Conservation (phyloP, 2,329 filamentous ascomycete species). For the Fonsecaea nubica region DNA sequence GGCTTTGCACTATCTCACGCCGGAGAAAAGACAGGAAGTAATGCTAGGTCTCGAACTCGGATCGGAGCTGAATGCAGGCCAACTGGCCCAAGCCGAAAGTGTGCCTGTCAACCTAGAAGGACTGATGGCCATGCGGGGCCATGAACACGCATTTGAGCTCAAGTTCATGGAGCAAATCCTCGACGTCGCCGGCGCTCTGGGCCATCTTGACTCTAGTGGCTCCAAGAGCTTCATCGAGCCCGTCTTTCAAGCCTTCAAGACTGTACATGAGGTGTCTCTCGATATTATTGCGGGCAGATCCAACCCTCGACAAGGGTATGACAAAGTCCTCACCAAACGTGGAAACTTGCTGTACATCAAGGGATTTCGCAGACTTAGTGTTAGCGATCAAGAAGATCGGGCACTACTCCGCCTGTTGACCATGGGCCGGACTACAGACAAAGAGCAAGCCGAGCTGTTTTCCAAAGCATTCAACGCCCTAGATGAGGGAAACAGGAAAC, state of each 20-base stretch:
- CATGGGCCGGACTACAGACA: constrained; percentile 46
- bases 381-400: constrained; percentile 41
- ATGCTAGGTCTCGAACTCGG: constrained; percentile 47
- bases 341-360: constrained; percentile 40
- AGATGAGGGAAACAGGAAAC: constrained; percentile 30
- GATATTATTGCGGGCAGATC: constrained; percentile 41
- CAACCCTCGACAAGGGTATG: constrained; percentile 44
- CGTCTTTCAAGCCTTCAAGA: constrained; percentile 45
- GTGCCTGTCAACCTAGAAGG: constrained; percentile 43
- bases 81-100: constrained; percentile 50
- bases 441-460: constrained; percentile 44
- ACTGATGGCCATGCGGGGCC: constrained; percentile 40
- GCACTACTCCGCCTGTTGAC: constrained; percentile 48
- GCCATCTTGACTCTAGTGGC: constrained; percentile 46
- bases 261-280: constrained; percentile 43
- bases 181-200: constrained; percentile 49
- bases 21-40: constrained; percentile 39
- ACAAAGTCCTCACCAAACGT: constrained; percentile 45
- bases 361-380: constrained; percentile 43
- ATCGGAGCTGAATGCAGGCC: constrained; percentile 48
- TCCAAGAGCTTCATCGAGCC: constrained; percentile 45
- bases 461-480: constrained; percentile 41
- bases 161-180: constrained; percentile 49
- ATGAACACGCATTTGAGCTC: constrained; percentile 44
- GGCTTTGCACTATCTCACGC: constrained; percentile 42